Conservation (phyloP, 768 basidiomycete genomes). For the Nevesoporus exiguus region DNA sequence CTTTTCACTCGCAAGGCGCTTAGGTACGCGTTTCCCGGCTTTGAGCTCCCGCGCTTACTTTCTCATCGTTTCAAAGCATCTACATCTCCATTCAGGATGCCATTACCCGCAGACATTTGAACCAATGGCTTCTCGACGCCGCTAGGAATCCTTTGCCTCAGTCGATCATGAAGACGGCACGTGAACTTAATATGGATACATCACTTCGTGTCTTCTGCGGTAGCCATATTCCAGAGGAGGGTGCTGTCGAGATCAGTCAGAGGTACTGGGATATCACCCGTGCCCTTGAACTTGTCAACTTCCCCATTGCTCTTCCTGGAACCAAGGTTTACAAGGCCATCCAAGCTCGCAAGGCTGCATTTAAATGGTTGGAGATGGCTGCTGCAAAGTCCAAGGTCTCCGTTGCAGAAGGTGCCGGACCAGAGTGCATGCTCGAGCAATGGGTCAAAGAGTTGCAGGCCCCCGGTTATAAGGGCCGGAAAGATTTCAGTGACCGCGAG, state of each 20-base stretch:
- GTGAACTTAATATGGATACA: slow-evolving; percentile 95
- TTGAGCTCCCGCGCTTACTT: neutral
- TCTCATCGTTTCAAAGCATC: slow-evolving; percentile 44
- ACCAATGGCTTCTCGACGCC: slow-evolving; percentile 63
- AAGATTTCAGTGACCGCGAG: slow-evolving; percentile 88
- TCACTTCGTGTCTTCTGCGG: slow-evolving; percentile 97
- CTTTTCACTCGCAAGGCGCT: slow-evolving; percentile 95
- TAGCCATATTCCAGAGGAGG: slow-evolving; percentile 79
- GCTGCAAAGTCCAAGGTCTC: slow-evolving; percentile 75
- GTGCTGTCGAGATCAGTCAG: slow-evolving; percentile 76
- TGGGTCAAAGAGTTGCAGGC: slow-evolving; percentile 79
- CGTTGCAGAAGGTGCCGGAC: slow-evolving; percentile 76
- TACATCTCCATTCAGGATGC: slow-evolving; percentile 83
- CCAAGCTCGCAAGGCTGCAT: slow-evolving; percentile 82
- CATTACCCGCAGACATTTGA: slow-evolving; percentile 74
- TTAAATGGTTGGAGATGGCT: slow-evolving; percentile 76
- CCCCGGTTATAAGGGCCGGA: slow-evolving; percentile 66
- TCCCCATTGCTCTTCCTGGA: slow-evolving; percentile 91
- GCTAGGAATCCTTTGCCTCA: slow-evolving; percentile 45
- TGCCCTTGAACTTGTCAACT: slow-evolving; percentile 97
- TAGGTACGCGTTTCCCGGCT: slow-evolving; percentile 46
- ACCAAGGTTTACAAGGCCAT: slow-evolving; percentile 95
- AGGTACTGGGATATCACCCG: slow-evolving; percentile 96
- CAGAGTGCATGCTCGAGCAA: slow-evolving; percentile 88
- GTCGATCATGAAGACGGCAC: slow-evolving; percentile 86